phyloP scores from a whole-genome alignment of 345 rosid species.

The Gossypioides kirkii region DNA sequence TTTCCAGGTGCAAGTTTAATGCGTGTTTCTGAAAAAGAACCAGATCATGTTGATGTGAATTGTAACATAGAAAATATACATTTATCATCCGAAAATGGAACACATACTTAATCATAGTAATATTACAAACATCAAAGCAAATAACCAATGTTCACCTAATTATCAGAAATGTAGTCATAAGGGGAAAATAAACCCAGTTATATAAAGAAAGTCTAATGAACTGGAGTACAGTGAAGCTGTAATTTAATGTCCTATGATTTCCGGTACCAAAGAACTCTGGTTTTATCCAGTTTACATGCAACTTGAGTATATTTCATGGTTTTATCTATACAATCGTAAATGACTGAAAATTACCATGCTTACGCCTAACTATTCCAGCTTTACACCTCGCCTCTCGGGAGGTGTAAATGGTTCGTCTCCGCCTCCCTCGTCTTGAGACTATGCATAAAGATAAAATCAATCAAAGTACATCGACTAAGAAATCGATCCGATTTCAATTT shows the following conservation, averaged over 20 bases:
- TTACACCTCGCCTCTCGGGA: conserved; percentile 45
- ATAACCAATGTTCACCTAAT: neutral
- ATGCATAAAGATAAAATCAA: conserved; percentile 54
- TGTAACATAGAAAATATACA: neutral
- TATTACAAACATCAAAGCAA: neutral
- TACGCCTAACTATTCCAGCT: conserved; percentile 67
- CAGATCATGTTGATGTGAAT: conserved; percentile 1
- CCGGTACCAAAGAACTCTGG: conserved; percentile 1
- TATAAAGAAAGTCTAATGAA: conserved; percentile 3
- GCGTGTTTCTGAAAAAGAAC: conserved; percentile 57
- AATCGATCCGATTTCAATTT: conserved; percentile 13
- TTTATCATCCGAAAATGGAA: conserved; percentile 4
- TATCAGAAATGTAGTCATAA: conserved; percentile 1
- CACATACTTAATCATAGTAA: neutral
- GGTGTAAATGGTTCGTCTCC: conserved; percentile 35
- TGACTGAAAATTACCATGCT: conserved; percentile 40
- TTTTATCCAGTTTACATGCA: neutral
- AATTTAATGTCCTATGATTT: neutral
- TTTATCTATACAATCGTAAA: neutral
- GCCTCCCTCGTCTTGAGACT: conserved; percentile 75
- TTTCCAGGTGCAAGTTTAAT: conserved; percentile 66
- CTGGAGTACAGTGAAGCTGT: conserved; percentile 26
- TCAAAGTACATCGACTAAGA: conserved; percentile 26
- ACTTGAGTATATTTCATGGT: neutral
- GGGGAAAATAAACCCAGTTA: conserved; percentile 1